Base-by-base conservation (phyloP, 179 eudicot species). In the Camellia oleifera region DNA sequence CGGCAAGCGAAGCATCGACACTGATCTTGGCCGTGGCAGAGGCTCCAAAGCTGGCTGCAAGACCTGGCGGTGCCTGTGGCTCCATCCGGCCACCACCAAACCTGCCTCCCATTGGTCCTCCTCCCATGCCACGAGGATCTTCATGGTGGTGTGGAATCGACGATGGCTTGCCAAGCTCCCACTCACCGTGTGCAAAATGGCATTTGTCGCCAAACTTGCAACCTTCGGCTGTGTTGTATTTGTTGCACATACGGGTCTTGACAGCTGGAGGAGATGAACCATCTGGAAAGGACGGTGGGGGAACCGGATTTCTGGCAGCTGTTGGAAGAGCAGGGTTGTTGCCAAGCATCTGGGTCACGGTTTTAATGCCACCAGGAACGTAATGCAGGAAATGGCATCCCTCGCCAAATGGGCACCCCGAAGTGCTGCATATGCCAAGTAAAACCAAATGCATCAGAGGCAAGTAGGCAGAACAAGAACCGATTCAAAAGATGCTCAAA, bases 351-450 rank as follows among this genome's bases (percentile, higher is more conserved):
- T 94, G 95, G 58, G 94, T 75, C 40, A 91, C 92, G 18, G 95
- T 92, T 76, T 92, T 92, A 54, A 82, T 79, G 77, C 98, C 98
- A 72, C 98, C 97, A 7, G 91, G 52, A 23, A 94, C 94, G 65
- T 94, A 86, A 76, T 94, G 98, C 86, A 90, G 66, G 85, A 94
- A 94, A 81, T 92, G 97, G 81, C 98, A 94, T 14, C 88, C 84
- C 82, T 94, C 98, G 14, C 98, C 98, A 87, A 94, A 94, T 50
- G 84, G 98, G 83, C 97, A 92, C 20, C 98, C 97, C 20, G 92
- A 79, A 56, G 97, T 88, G 84, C 98, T 92, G 95, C 94, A 91
- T 32, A 32, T 46, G 14, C 60, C 20, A 18, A 53, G 45, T 13
- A 5, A 26, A 72, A 63, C 23, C 40, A 77, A 20, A 69, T 54